Conservation (phyloP, 1,284 basidiomycete species). For the Melampsora americana region DNA sequence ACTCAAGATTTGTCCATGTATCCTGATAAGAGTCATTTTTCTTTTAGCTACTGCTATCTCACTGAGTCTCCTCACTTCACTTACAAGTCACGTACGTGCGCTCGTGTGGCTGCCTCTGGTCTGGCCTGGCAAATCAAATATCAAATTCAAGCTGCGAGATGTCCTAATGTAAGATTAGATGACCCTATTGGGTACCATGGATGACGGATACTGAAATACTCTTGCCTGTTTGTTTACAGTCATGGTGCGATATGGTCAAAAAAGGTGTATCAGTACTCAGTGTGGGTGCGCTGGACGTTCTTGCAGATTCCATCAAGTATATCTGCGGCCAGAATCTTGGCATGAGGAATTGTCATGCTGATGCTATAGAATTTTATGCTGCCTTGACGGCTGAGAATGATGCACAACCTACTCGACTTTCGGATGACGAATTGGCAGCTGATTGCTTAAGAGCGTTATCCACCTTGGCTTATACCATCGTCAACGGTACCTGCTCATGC, state of each 20-base stretch:
- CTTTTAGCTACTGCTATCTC: constrained; percentile 28
- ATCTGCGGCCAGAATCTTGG: neutral
- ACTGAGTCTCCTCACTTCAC: constrained; percentile 27
- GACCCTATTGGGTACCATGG: neutral
- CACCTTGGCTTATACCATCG: constrained; percentile 41
- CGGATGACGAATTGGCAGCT: constrained; percentile 29
- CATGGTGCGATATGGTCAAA: neutral
- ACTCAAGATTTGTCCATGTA: neutral
- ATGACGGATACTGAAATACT: too few species aligned
- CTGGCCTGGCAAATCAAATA: constrained; percentile 42
- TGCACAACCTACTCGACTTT: neutral
- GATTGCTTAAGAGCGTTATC: constrained; percentile 40
- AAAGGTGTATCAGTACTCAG: constrained; percentile 31
- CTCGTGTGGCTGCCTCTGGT: constrained; percentile 29
- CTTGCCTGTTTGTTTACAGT: neutral
- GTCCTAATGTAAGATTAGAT: constrained; percentile 7
- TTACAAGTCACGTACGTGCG: constrained; percentile 26
- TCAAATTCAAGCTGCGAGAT: constrained; percentile 27
- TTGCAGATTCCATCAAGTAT: constrained; percentile 36
- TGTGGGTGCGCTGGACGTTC: constrained; percentile 28
- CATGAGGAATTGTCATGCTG: constrained; percentile 16
- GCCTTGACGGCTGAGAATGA: constrained; percentile 12
- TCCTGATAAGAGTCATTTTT: neutral
- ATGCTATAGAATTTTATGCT: constrained; percentile 22
- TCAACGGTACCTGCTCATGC: constrained; percentile 36